These are phyloP conservation scores for Fusarium sp. DNA, from an alignment of 2,329 filamentous ascomycete genomes.

Conservation along the genomic window DNA sequence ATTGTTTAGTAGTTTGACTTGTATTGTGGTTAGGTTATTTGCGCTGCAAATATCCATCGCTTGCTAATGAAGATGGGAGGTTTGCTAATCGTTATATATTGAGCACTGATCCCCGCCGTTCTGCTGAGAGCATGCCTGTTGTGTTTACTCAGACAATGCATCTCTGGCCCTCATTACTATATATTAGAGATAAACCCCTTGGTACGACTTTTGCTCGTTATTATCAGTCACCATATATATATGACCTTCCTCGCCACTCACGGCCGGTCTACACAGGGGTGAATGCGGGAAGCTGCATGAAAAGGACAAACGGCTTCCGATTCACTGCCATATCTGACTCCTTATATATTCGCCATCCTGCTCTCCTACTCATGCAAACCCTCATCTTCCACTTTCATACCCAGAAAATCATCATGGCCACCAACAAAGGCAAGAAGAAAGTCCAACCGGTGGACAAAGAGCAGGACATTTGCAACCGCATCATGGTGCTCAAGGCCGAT, in stretches of 20 bases:
- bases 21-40: neutral
- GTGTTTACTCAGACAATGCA: neutral
- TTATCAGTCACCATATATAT: neutral
- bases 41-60: neutral
- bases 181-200: neutral
- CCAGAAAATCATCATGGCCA: neutral
- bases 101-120: neutral
- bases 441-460: neutral
- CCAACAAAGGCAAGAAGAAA: slow-evolving; percentile 1
- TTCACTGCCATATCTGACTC: neutral
- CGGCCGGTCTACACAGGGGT: too few species aligned
- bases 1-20: neutral
- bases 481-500: slow-evolving; percentile 1
- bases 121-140: neutral
- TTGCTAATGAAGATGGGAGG: neutral
- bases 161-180: neutral
- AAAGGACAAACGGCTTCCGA: neutral
- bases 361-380: neutral
- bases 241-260: neutral
- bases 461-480: neutral
- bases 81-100: neutral
- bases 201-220: neutral
- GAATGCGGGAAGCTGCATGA: neutral
- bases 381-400: neutral
- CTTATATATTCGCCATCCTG: neutral